phyloP scores from a whole-genome alignment of 306 rosid species.

The Glycine soja region DNA sequence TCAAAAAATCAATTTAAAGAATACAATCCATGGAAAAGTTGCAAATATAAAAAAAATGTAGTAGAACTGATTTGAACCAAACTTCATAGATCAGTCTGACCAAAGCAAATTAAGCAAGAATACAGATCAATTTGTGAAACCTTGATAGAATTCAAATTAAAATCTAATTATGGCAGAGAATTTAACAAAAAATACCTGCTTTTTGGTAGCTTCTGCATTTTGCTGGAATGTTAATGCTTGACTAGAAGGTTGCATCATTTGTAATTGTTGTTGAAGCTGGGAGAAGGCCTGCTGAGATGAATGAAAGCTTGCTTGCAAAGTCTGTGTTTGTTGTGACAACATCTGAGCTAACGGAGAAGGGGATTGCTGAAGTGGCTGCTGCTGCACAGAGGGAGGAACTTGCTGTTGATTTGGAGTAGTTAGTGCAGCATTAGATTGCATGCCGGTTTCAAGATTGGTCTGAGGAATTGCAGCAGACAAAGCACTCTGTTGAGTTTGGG shows the following conservation, averaged over 20 bases:
- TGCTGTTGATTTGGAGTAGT: slow-evolving; percentile 60
- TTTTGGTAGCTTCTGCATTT: slow-evolving; percentile 65
- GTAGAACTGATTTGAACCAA: slow-evolving; percentile 32
- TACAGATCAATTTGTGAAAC: slow-evolving; percentile 21
- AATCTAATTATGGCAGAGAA: slow-evolving; percentile 7
- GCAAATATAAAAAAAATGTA: slow-evolving; percentile 11
- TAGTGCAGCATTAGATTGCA: slow-evolving; percentile 57
- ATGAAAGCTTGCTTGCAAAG: slow-evolving; percentile 92
- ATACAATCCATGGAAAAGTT: neutral
- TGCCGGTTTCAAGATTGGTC: slow-evolving; percentile 55
- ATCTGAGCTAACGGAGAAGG: slow-evolving; percentile 93
- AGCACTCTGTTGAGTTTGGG: slow-evolving; percentile 62
- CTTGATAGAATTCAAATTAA: slow-evolving; percentile 27
- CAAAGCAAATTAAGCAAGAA: slow-evolving; percentile 24
- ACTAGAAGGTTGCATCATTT: slow-evolving; percentile 84
- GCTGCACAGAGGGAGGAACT: slow-evolving; percentile 55
- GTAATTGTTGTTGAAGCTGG: slow-evolving; percentile 92
- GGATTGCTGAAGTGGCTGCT: slow-evolving; percentile 68
- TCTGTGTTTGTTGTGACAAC: slow-evolving; percentile 91
- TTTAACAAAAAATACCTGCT: slow-evolving; percentile 63
- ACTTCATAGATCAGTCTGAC: neutral
- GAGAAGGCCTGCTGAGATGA: slow-evolving; percentile 96
- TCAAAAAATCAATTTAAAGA: slow-evolving; percentile 29
- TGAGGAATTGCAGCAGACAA: slow-evolving; percentile 56
- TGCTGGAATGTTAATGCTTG: slow-evolving; percentile 70